Conservation (phyloP, 352 stramenopile species). For the Hyaloperonospora arabidopsidis region DNA sequence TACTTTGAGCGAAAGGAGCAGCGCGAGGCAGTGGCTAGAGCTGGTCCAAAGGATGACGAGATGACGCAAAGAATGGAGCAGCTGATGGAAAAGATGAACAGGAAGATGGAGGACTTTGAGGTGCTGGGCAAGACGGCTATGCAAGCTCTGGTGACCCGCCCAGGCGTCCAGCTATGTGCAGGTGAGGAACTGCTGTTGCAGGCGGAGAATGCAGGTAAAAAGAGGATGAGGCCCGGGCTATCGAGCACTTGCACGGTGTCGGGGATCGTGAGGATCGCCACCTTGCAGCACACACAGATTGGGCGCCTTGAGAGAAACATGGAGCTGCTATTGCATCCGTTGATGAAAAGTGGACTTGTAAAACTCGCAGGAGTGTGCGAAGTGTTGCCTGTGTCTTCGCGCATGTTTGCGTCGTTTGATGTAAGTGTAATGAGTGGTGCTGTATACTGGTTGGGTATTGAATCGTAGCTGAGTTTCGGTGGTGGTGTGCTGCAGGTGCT, state of each 20-base stretch:
- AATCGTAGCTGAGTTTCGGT: not conserved
- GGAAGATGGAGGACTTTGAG: constrained; percentile 16
- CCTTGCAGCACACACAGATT: constrained; percentile 38
- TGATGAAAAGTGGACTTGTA: constrained; percentile 58
- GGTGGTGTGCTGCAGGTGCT: constrained; percentile 22
- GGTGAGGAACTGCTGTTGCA: constrained; percentile 52
- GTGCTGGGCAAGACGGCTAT: constrained; percentile 43
- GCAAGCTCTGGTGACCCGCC: constrained; percentile 41
- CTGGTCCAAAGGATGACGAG: constrained; percentile 10
- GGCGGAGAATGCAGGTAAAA: constrained; percentile 66
- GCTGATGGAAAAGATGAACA: constrained; percentile 21
- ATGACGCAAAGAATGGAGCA: constrained; percentile 30
- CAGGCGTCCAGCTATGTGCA: constrained; percentile 28
- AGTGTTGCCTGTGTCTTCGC: constrained; percentile 29
- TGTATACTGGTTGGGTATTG: not conserved
- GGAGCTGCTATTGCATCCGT: constrained; percentile 48
- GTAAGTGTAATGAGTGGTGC: constrained; percentile 12
- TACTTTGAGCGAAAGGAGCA: constrained; percentile 59
- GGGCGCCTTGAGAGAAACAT: constrained; percentile 53
- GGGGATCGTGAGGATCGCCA: constrained; percentile 51
- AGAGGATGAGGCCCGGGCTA: constrained; percentile 35
- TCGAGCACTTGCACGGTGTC: constrained; percentile 12
- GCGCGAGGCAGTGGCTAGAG: constrained; percentile 2
- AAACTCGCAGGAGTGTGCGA: constrained; percentile 42
- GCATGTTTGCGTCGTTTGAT: constrained; percentile 67